Conservation (phyloP, 495 filamentous ascomycete species). For the Talaromyces adpressus region DNA sequence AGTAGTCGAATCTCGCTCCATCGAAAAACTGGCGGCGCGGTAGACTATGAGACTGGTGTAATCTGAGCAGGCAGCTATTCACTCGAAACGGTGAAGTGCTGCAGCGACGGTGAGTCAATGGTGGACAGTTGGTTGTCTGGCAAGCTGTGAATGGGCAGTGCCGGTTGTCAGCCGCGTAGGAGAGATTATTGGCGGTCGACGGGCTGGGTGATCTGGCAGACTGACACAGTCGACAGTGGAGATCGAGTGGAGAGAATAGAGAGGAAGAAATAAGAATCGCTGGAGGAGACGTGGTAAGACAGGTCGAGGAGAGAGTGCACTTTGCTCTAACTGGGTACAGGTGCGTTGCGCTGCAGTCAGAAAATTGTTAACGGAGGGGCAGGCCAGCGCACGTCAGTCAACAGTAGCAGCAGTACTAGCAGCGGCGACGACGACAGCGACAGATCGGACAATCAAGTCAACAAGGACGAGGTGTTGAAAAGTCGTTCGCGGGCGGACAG, state of each 20-base stretch:
- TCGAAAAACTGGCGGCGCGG: conserved; percentile 8
- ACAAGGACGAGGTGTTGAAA: neutral
- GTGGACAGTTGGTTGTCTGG: conserved; percentile 2
- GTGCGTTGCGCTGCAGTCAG: conserved; percentile 1
- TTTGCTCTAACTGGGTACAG: neutral
- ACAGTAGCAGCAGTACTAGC: neutral
- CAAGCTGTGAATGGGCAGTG: conserved; percentile 7
- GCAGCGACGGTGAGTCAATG: conserved; percentile 8
- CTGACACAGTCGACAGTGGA: conserved; percentile 4
- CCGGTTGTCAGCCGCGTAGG: neutral
- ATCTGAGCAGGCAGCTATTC: neutral
- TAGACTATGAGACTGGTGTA: neutral
- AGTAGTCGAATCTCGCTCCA: conserved; percentile 8
- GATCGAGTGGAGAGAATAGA: conserved; percentile 4
- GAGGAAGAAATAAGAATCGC: conserved; percentile 3
- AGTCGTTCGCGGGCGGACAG: neutral
- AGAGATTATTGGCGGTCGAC: neutral
- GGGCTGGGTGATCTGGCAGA: conserved; percentile 7
- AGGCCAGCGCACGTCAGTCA: conserved; percentile 7
- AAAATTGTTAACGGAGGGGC: conserved; percentile 3
- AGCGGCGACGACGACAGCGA: neutral
- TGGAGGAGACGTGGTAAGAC: conserved; percentile 5
- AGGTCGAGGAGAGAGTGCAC: neutral
- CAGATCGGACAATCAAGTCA: conserved; percentile 1
- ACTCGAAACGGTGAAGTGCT: neutral